Conservation (phyloP, 2,329 filamentous ascomycete genomes). For the Rhexocercosporidium sp. region DNA sequence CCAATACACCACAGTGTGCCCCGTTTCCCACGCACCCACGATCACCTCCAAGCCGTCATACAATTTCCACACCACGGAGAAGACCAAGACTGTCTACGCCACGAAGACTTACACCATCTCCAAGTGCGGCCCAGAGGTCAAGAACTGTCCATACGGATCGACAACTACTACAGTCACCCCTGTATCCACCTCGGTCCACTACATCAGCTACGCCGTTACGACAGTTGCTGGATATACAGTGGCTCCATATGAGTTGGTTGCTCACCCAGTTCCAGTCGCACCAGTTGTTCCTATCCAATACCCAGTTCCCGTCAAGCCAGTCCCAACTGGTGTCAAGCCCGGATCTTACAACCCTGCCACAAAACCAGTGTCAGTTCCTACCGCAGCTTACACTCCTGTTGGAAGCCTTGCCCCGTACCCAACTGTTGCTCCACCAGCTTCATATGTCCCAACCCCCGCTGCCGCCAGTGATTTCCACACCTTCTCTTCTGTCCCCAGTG, state of each 20-base stretch:
- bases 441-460: neutral
- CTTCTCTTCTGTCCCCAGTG: neutral
- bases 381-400: neutral
- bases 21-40: slow-evolving; percentile 3
- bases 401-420: neutral
- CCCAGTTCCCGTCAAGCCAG: slow-evolving; percentile 4
- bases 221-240: neutral
- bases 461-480: neutral
- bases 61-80: neutral
- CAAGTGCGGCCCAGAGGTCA: slow-evolving; percentile 15
- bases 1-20: slow-evolving; percentile 26
- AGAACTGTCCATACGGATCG: slow-evolving; percentile 18
- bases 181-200: slow-evolving; percentile 5
- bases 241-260: slow-evolving; percentile 8
- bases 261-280: slow-evolving; percentile 3
- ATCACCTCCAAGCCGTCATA: neutral
- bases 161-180: slow-evolving; percentile 9
- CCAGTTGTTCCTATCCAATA: slow-evolving; percentile 9
- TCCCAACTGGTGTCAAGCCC: slow-evolving; percentile 7
- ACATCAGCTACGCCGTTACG: neutral
- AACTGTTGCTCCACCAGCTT: slow-evolving; percentile 3
- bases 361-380: neutral
- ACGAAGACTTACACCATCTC: slow-evolving; percentile 16
- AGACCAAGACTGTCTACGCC: slow-evolving; percentile 6
- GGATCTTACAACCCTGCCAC: slow-evolving; percentile 5